Base-by-base conservation (phyloP, 495 filamentous ascomycete genomes). In the Hypoxylon rickii region DNA sequence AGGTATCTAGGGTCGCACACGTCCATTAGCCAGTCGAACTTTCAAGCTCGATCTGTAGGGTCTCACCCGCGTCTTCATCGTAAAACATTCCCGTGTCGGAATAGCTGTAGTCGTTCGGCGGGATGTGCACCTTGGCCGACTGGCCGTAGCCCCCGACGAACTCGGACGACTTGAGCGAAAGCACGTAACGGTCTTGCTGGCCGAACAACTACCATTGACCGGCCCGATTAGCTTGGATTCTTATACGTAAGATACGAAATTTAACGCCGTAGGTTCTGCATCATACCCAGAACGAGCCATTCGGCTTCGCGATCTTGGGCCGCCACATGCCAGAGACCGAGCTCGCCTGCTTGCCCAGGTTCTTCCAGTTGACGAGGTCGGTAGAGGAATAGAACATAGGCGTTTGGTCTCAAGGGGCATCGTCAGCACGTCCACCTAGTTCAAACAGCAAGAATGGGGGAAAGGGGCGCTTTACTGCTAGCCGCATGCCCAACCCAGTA, bases 81-180 rank as follows among this genome's bases (percentile, higher is more conserved):
- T 66, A 49, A 38, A 76, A 77, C 69, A 79, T 77, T 2, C 76
- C 76, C 2, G 71, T 76, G 44, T 79, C 76, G 11, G 73, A 75
- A 51, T 76, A 79, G 6, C 68, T 62, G 56, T 79, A 77, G 32
- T 65, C 61, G 48, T 64, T 68, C 12, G 76, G 76, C 3, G 74
- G 76, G 2, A 79, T 60, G 22, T 72, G 64, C 3, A 77, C 73
- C 44, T 75, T 74, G 12, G 65, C 67, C 0, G 67, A 55, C 15
- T 63, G 48, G n/a, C 40, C 40, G 36, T 77, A 77, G 1, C 67
- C 68, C 6, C 70, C 70, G 13, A 67, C 45, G 36, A 75, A 65
- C 11, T 64, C 41, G 7, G 48, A 29, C 8, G 73, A 75, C 37
- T 66, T 66, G 1, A 79, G 59, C 5, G 74, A 70, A 32, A 77